A percentile compares a stretch with the other conserved stretches of the same genome.
These are phyloP conservation scores for Cladophialophora carrionii DNA, from an alignment of 2,329 filamentous ascomycete genomes.

Conservation along the genomic window DNA sequence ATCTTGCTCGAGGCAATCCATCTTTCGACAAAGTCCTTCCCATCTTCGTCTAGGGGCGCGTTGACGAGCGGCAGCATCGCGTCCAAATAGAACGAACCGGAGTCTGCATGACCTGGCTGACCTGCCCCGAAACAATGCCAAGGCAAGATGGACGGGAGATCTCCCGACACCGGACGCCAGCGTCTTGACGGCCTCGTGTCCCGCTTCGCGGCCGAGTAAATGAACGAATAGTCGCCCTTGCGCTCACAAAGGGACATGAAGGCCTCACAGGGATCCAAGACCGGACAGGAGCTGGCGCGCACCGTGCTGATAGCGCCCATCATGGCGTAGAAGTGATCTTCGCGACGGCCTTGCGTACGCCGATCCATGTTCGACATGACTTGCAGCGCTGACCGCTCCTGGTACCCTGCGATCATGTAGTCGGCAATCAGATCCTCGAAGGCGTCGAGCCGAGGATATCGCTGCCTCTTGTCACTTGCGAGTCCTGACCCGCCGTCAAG, in stretches of 20 bases:
- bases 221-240: slow-evolving; percentile 29
- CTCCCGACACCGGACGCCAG: slow-evolving; percentile 19
- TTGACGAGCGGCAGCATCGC: slow-evolving; percentile 4
- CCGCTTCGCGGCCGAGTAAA: slow-evolving; percentile 20
- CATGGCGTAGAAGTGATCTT: slow-evolving; percentile 27
- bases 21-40: neutral
- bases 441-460: slow-evolving; percentile 22
- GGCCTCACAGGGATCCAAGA: slow-evolving; percentile 12
- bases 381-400: slow-evolving; percentile 17
- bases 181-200: slow-evolving; percentile 11
- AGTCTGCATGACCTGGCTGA: slow-evolving; percentile 11
- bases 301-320: slow-evolving; percentile 21
- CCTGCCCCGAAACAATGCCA: slow-evolving; percentile 16
- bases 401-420: slow-evolving; percentile 20
- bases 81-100: slow-evolving; percentile 4
- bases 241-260: slow-evolving; percentile 25
- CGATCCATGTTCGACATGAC: slow-evolving; percentile 26
- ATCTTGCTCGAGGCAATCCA: slow-evolving; percentile 14
- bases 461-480: slow-evolving; percentile 5
- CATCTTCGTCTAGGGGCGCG: neutral
- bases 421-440: slow-evolving; percentile 25
- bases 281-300: slow-evolving; percentile 5
- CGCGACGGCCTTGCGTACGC: neutral
- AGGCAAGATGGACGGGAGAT: slow-evolving; percentile 22
- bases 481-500: neutral